Base-by-base conservation (phyloP, 108 stramenopile species). In the Skeletonema tropicum region DNA sequence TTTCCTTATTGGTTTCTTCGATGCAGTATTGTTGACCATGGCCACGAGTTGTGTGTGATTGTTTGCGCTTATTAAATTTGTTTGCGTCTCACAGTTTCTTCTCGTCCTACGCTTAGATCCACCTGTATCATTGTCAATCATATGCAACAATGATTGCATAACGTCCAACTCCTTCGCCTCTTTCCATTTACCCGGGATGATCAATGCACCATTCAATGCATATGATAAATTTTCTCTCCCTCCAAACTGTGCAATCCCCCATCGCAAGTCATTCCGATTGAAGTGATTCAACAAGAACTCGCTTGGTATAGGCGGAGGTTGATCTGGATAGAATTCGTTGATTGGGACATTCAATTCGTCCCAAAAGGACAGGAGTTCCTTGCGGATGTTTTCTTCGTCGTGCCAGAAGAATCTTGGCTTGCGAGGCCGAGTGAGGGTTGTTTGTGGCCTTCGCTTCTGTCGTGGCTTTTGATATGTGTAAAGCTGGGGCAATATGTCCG, bases 181-280 rank as follows among this genome's bases (percentile, higher is more conserved):
- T 30, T 64, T 76, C 90, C 90, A 92, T 45, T 79, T 88, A 13
- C 90, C 90, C 25, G 88, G 87, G 57, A 92, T 80, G 17, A 88
- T 77, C 13, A 52, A 32, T 23, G 83, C 76, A 30, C 70, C 76
- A 57, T 72, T 70, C 71, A 85, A 41, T 17, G 69, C 58, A 23
- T 71, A 25, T 38, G 86, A 77, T 30, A 83, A 29, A 17, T 66
- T 71, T 26, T 85, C 78, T 29, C 87, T 58, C 55, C 79, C 88
- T 21, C 85, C 76, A 49, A 73, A 66, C 32, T 66, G 64, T 15
- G 76, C 80, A 31, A 92, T 88, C 5, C 80, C 88, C 45, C 64
- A 70, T 31, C 87, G 77, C 33, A 92, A 60, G 73, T 92, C 90
- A 60, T 89, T 75, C n/a, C 90, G 83, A 23, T 83, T 49, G 70